These are phyloP conservation scores for Aspergillus ellipticus DNA, from an alignment of 495 filamentous ascomycete species.

Conservation along the genomic window DNA sequence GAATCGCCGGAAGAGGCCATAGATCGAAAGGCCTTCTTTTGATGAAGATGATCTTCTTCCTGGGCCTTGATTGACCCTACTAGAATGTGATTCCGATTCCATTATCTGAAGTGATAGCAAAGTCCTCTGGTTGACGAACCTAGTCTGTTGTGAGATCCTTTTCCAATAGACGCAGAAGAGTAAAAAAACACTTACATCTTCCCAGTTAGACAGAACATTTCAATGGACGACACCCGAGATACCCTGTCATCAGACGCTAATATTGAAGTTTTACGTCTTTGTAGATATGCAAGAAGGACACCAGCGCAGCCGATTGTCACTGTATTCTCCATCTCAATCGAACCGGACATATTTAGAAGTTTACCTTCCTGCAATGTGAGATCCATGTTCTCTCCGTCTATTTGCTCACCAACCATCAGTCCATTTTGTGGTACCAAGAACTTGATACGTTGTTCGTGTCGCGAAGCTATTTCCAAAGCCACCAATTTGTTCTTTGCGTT, in stretches of 20 bases:
- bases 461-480: slow-evolving; percentile 41
- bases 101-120: slow-evolving; percentile 82
- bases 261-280: slow-evolving; percentile 61
- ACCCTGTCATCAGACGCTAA: slow-evolving; percentile 54
- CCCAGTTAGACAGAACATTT: slow-evolving; percentile 74
- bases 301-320: slow-evolving; percentile 79
- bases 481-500: slow-evolving; percentile 66
- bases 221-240: slow-evolving; percentile 60
- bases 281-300: slow-evolving; percentile 75
- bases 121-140: slow-evolving; percentile 78
- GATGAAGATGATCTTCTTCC: slow-evolving; percentile 61
- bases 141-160: slow-evolving; percentile 22
- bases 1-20: slow-evolving; percentile 74
- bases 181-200: slow-evolving; percentile 56
- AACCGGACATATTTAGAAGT: slow-evolving; percentile 66
- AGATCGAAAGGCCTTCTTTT: slow-evolving; percentile 88
- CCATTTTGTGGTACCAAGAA: slow-evolving; percentile 59
- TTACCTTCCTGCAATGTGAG: slow-evolving; percentile 56
- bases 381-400: slow-evolving; percentile 44
- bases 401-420: slow-evolving; percentile 39
- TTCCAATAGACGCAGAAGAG: not conserved
- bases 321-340: slow-evolving; percentile 74
- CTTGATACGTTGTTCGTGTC: slow-evolving; percentile 32
- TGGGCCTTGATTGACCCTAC: slow-evolving; percentile 76
- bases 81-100: slow-evolving; percentile 79